A percentile compares a stretch with the other conserved stretches of the same genome.
Evolutionary conservation across 129 eudicot genomes (phyloP).

Genomic region (Lonicera japonica): DNA sequence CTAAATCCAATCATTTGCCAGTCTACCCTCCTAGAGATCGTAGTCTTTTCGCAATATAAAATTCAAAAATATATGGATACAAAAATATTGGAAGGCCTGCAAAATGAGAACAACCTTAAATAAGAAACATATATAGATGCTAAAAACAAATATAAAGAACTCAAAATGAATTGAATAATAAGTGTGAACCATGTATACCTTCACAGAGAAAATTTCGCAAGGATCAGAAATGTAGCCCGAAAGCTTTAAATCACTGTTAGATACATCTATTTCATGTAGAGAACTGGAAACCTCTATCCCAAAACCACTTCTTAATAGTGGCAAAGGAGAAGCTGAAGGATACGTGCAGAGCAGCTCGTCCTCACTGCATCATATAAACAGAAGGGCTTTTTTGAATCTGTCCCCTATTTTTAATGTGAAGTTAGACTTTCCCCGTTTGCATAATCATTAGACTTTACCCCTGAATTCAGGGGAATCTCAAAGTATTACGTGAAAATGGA

Average conservation of each 20-base stretch:
- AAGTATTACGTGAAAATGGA: too few relatives aligned
- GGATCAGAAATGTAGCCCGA: constrained; percentile 79
- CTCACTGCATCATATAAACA: constrained; percentile 45
- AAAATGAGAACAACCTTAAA: constrained; percentile 19
- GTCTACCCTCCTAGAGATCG: neutral
- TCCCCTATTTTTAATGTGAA: too few relatives aligned
- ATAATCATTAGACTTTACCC: too few relatives aligned
- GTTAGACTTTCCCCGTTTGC: too few relatives aligned
- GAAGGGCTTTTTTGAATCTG: neutral
- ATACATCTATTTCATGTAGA: constrained; percentile 41
- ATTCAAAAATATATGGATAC: constrained; percentile 52
- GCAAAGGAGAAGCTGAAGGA: constrained; percentile 70
- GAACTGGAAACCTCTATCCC: constrained; percentile 43
- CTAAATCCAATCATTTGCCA: neutral
- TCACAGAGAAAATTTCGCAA: constrained; percentile 32
- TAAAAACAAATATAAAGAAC: neutral
- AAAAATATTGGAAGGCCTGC: constrained; percentile 88
- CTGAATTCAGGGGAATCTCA: too few relatives aligned
- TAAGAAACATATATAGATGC: constrained; percentile 12
- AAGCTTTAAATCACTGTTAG: constrained; percentile 55
- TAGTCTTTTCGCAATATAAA: neutral
- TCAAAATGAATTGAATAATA: neutral
- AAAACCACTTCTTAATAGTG: constrained; percentile 53
- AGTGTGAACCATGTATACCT: constrained; percentile 44
- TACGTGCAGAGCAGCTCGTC: constrained; percentile 59